phyloP scores from a whole-genome alignment of 306 rosid genomes.

The Quercus suber region DNA sequence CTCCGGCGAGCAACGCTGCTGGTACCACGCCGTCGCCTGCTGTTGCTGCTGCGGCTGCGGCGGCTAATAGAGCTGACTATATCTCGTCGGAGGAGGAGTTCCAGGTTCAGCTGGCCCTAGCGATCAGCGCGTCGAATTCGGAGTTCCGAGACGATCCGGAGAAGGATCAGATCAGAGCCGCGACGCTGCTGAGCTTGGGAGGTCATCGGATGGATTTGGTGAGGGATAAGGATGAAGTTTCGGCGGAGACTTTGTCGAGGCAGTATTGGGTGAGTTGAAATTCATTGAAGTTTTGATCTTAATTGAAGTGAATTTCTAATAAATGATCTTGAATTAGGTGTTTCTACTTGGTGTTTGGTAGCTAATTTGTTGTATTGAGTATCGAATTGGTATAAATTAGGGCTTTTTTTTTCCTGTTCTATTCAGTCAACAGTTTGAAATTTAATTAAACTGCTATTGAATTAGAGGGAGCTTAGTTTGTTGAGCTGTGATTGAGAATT shows the following conservation, averaged over 20 bases:
- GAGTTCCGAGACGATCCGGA: constrained; percentile 79
- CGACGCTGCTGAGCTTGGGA: constrained; percentile 81
- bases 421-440: neutral
- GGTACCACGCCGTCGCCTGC: constrained; percentile 5
- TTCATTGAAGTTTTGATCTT: neutral
- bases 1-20: constrained; percentile 10
- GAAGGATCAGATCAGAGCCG: constrained; percentile 92
- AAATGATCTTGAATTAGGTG: constrained; percentile 12
- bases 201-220: constrained; percentile 47
- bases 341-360: neutral
- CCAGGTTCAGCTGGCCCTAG: constrained; percentile 96
- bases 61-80: constrained; percentile 54
- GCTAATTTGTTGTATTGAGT: neutral
- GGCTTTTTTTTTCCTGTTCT: neutral
- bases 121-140: constrained; percentile 97
- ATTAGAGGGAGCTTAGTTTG: neutral
- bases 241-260: constrained; percentile 73
- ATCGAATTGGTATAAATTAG: constrained; percentile 10
- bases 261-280: constrained; percentile 81
- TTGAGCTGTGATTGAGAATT: neutral
- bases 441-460: neutral
- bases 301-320: constrained; percentile 11
- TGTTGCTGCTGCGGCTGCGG: constrained; percentile 18
- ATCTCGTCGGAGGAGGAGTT: constrained; percentile 93
- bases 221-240: constrained; percentile 45